Evolutionary conservation across 2,329 filamentous ascomycete species (phyloP).

Genomic region (Phaeosphaeriaceae sp.): DNA sequence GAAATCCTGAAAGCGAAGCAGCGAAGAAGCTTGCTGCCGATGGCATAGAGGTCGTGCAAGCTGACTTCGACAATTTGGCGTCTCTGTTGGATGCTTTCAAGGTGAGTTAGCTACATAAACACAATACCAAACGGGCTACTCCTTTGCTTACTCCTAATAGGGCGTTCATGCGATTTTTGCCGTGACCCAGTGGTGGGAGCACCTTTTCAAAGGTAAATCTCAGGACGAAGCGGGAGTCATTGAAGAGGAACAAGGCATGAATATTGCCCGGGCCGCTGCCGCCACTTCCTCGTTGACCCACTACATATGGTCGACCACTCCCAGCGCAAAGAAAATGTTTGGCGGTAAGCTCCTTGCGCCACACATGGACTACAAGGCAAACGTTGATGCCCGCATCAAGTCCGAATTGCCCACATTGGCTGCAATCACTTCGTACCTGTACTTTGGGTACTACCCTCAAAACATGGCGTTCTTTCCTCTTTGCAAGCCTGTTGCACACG

Average conservation of each 20-base stretch:
- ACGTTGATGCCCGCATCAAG: slow-evolving; percentile 52
- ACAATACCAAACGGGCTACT: neutral
- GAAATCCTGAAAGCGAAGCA: slow-evolving; percentile 23
- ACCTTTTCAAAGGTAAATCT: slow-evolving; percentile 33
- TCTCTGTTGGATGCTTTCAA: slow-evolving; percentile 28
- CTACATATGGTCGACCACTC: slow-evolving; percentile 57
- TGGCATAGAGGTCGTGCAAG: slow-evolving; percentile 28
- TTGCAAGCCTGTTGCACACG: slow-evolving; percentile 16
- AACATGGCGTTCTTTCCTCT: slow-evolving; percentile 40
- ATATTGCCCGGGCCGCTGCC: slow-evolving; percentile 52
- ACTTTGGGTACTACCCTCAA: slow-evolving; percentile 38
- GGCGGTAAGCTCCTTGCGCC: slow-evolving; percentile 45
- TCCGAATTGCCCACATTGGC: slow-evolving; percentile 35
- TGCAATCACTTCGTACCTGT: slow-evolving; percentile 36
- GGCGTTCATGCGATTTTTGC: slow-evolving; percentile 44
- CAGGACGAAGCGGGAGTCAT: slow-evolving; percentile 44
- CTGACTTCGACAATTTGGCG: slow-evolving; percentile 27
- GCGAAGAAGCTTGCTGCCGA: slow-evolving; percentile 29
- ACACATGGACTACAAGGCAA: slow-evolving; percentile 55
- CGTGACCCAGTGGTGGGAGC: slow-evolving; percentile 53
- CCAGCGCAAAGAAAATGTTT: slow-evolving; percentile 41
- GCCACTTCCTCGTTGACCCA: slow-evolving; percentile 49
- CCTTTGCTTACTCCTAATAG: slow-evolving; percentile 2
- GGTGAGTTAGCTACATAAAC: slow-evolving; percentile 1
- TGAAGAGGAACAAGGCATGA: slow-evolving; percentile 52